Percentiles rank a stretch among this genome's conserved stretches.
Evolutionary conservation across 352 stramenopile species (phyloP).

Genomic region (Phytophthora ramorum): DNA sequence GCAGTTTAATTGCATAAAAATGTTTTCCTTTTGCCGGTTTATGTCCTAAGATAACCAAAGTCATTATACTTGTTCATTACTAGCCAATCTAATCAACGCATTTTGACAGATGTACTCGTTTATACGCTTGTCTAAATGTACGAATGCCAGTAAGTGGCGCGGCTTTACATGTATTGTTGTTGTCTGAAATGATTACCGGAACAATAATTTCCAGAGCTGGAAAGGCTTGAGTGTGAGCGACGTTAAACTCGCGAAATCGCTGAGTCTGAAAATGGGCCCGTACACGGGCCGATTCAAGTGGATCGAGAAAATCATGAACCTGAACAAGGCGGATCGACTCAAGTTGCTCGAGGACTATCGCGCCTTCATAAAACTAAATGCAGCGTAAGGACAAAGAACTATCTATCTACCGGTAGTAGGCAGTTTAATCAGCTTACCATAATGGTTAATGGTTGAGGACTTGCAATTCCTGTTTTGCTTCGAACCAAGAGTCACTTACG

Average conservation of each 20-base stretch:
- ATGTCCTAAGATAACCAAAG: too few species aligned
- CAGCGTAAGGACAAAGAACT: neutral
- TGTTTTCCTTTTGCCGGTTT: too few species aligned
- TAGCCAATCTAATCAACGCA: too few species aligned
- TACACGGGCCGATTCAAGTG: neutral
- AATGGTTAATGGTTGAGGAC: too few species aligned
- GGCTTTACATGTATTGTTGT: too few species aligned
- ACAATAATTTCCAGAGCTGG: constrained; percentile 1
- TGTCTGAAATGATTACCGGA: too few species aligned
- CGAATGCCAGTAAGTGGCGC: too few species aligned
- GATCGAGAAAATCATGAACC: neutral
- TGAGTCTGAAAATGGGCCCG: constrained; percentile 5
- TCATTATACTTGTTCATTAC: too few species aligned
- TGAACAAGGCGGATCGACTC: constrained; percentile 2
- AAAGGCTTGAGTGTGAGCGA: neutral
- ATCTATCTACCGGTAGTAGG: neutral
- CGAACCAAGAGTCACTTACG: neutral
- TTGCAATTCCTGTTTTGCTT: neutral
- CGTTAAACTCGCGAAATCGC: constrained; percentile 12
- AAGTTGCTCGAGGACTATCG: constrained; percentile 8
- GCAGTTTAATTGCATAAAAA: too few species aligned
- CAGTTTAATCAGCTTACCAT: neutral
- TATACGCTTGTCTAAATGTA: too few species aligned
- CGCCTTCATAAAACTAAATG: neutral
- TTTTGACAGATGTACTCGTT: too few species aligned